Base-by-base conservation (phyloP, 2,329 filamentous ascomycete species). In the Sodiomyces alkalinus region DNA sequence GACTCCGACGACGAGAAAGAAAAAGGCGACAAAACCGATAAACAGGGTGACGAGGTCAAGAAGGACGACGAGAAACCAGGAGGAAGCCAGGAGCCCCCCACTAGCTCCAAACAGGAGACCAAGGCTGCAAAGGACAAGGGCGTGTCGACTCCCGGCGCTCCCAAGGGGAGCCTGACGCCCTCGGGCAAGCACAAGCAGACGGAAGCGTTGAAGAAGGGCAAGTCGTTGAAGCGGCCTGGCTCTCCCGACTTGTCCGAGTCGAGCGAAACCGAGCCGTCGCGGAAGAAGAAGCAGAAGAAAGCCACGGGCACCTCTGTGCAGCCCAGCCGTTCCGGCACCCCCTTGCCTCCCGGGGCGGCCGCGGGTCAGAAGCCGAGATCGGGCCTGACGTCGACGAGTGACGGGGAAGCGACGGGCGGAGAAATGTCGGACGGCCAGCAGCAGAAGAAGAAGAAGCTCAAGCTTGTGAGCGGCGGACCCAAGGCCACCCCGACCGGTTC, bases 171-270 rank as follows among this genome's bases (percentile, higher is more conserved):
- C 20, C 80, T 53, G 9, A 65, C 65, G 3, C 58, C 65, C 0
- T 49, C 60, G 17, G 57, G 56, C 28, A 69, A 66, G 44, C 58
- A 55, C 29, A 56, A 56, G 31, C 43, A 51, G 8, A 48, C 51
- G 5, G 55, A 67, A 18, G 51, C 60, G 8, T 44, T 55, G 5
- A 71, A 68, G 49, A 71, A 70, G 46, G 51, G 53, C 41, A 74
- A 72, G 44, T 64, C 62, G 18, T 67, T 87, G 29, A 94, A 94
- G 57, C 75, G 87, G 17, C 68, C 81, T 18, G 83, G 85, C 12
- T 93, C 85, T 11, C 83, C 86, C 3, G 79, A 86, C 38, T 64
- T 80, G 18, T 94, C 85, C 2, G 87, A 96, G 48, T 83, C 83
- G 7, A 92, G 83, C 48, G 87, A 83, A 29, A 92, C 86, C 41